Base-by-base conservation (phyloP, 2,329 filamentous ascomycete species). In the Aspergillus sp. region DNA sequence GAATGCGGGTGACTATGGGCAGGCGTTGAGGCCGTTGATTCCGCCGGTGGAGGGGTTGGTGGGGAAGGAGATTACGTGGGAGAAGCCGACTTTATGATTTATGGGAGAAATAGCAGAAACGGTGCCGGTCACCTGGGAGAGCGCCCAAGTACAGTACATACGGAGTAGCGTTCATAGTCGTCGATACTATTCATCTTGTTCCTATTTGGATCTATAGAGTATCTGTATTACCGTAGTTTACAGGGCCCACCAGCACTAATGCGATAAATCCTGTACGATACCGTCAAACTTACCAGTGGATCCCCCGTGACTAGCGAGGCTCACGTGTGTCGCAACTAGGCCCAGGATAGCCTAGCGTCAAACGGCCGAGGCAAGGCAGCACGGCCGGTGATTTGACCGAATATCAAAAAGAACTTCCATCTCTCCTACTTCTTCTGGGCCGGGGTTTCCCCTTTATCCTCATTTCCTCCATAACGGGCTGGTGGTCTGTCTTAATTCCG, bases 1-100 rank as follows among this genome's bases (percentile, higher is more conserved):
- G 0, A 93, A 94, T 72, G 85, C 78, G 0, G 90, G 90, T 0
- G 90, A 94, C 70, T 93, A 93, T 71, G 90, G 90, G 0, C 83
- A 81, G 64, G 83, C 81, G 10, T 68, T 85, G 65, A 73, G 79
- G 56, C 63, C 68, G 22, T 58, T 71, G 61, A 70, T 77, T 52
- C 75, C 73, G 7, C 65, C 67, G 9, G 62, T 75, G 2, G 71
- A 76, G 55, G 75, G 75, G 31, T 54, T 73, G 32, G 71, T 71
- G 64, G 73, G 73, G 22, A 78, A 75, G 65, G 70, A 74, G 51
- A 75, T 75, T 62, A 62, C 60, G 31, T 75, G 73, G 73, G 60
- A 62, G 52, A 61, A 63, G 20, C 54, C 59, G 18, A 50, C 53
- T 4, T 36, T 61, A 6, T 61, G 52, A 52, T 45, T 6, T 7